These are phyloP conservation scores for Jaenimonas drosophilae DNA, from an alignment of 208 protist genomes.

Conservation along the genomic window DNA sequence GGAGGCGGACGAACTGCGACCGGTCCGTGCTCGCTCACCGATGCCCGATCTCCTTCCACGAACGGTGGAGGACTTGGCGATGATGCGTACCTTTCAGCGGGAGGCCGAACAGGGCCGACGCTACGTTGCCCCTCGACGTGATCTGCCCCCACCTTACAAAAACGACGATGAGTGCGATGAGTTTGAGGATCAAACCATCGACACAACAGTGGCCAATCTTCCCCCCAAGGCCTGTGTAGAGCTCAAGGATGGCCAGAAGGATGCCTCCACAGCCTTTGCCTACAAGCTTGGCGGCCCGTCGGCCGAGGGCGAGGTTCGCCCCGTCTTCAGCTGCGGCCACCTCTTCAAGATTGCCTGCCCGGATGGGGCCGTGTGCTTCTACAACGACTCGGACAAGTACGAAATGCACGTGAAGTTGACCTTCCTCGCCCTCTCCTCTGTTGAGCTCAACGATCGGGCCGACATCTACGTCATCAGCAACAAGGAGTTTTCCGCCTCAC, in stretches of 20 bases:
- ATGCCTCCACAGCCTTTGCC: neutral
- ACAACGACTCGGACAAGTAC: constrained; percentile 82
- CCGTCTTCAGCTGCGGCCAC: constrained; percentile 55
- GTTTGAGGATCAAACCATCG: constrained; percentile 72
- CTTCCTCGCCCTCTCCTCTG: constrained; percentile 49
- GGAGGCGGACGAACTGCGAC: constrained; percentile 42
- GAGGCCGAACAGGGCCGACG: constrained; percentile 39
- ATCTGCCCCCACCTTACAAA: constrained; percentile 61
- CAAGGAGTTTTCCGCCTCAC: constrained; percentile 38
- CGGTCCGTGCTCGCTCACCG: constrained; percentile 42
- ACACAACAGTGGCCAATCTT: constrained; percentile 29
- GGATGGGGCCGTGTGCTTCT: constrained; percentile 66
- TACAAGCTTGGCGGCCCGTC: constrained; percentile 36
- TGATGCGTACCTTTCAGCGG: constrained; percentile 43
- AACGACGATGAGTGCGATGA: constrained; percentile 78
- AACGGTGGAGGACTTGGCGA: constrained; percentile 60
- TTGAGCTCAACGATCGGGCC: constrained; percentile 42
- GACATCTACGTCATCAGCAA: constrained; percentile 47
- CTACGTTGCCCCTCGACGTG: constrained; percentile 37
- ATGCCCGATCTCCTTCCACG: constrained; percentile 63
- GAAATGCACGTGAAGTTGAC: constrained; percentile 75
- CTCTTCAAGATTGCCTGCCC: constrained; percentile 53
- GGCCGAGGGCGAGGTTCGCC: constrained; percentile 31
- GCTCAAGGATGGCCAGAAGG: neutral
- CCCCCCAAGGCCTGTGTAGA: constrained; percentile 18